Conservation (phyloP, 1,139 yeast genomes). For the Lodderomyces theae region DNA sequence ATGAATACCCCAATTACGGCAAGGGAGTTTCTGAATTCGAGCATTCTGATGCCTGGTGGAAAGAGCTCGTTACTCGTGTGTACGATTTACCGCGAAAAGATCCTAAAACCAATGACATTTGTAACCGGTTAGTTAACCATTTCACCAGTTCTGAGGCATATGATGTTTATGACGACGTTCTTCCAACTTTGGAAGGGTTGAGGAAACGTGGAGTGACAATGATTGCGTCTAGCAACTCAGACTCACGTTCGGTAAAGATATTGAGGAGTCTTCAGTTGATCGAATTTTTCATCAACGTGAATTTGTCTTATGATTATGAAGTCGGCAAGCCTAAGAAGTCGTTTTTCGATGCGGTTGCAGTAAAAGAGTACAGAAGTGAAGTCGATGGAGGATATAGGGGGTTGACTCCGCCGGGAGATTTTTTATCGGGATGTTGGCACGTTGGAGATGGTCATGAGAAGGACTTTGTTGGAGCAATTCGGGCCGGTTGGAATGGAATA, state of each 20-base stretch:
- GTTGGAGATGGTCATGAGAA: slow-evolving; percentile 59
- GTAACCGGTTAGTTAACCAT: slow-evolving; percentile 40
- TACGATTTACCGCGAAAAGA: slow-evolving; percentile 30
- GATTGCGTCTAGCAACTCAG: slow-evolving; percentile 60
- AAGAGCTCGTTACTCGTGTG: slow-evolving; percentile 40
- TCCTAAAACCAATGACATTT: slow-evolving; percentile 22
- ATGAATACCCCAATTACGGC: slow-evolving; percentile 60
- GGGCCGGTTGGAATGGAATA: slow-evolving; percentile 63
- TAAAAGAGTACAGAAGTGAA: slow-evolving; percentile 5
- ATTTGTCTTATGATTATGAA: slow-evolving; percentile 56
- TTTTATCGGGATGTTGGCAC: slow-evolving; percentile 50
- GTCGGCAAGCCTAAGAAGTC: slow-evolving; percentile 47
- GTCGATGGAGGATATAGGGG: slow-evolving; percentile 9
- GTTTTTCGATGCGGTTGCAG: slow-evolving; percentile 43
- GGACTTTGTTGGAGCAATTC: slow-evolving; percentile 51
- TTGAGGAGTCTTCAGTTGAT: slow-evolving; percentile 44
- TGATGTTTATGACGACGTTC: slow-evolving; percentile 51
- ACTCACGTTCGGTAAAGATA: slow-evolving; percentile 45
- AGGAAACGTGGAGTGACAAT: slow-evolving; percentile 31
- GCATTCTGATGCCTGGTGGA: slow-evolving; percentile 58
- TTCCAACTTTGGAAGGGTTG: slow-evolving; percentile 41
- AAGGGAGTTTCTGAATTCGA: slow-evolving; percentile 27
- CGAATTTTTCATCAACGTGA: slow-evolving; percentile 43
- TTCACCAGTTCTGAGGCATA: slow-evolving; percentile 55
- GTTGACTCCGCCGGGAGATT: slow-evolving; percentile 14